Evolutionary conservation across 2,329 filamentous ascomycete species (phyloP).

Genomic region (Monosporascus sp.): DNA sequence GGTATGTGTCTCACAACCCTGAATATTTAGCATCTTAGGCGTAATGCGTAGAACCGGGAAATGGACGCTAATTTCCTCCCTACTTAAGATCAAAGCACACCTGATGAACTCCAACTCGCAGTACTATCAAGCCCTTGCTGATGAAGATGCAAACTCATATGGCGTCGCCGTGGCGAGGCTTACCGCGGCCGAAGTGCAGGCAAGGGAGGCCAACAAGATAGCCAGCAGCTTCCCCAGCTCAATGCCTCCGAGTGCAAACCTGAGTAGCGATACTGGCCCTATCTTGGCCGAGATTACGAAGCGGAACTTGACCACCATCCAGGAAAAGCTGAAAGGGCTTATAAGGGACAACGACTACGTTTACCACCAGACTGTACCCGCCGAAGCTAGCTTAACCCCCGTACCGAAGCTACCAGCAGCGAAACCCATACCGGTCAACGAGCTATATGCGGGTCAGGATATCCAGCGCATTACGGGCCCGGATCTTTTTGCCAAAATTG

Average conservation of each 20-base stretch:
- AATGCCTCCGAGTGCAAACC: constrained; percentile 74
- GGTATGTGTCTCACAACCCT: constrained; percentile 41
- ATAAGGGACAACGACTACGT: constrained; percentile 97
- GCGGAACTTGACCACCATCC: constrained; percentile 72
- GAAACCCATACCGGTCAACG: constrained; percentile 94
- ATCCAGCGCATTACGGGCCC: constrained; percentile 96
- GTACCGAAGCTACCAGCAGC: constrained; percentile 91
- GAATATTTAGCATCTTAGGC: not conserved
- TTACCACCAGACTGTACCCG: constrained; percentile 88
- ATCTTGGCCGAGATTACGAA: constrained; percentile 77
- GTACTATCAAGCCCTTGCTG: constrained; percentile 87
- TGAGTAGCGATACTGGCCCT: constrained; percentile 71
- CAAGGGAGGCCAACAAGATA: constrained; percentile 70
- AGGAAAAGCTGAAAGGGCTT: constrained; percentile 72
- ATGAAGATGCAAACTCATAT: constrained; percentile 83
- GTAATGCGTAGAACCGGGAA: not conserved
- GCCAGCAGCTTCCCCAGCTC: constrained; percentile 77
- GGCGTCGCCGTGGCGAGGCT: constrained; percentile 80
- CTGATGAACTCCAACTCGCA: constrained; percentile 83
- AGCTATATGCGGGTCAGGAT: constrained; percentile 94
- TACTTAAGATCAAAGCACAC: constrained; percentile 66
- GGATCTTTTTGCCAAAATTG: constrained; percentile 94
- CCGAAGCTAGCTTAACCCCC: constrained; percentile 72
- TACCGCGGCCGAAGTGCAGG: constrained; percentile 71
- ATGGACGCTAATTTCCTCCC: constrained; percentile 10